phyloP scores from a whole-genome alignment of 495 filamentous ascomycete species.

The Hamigera avellanea region DNA sequence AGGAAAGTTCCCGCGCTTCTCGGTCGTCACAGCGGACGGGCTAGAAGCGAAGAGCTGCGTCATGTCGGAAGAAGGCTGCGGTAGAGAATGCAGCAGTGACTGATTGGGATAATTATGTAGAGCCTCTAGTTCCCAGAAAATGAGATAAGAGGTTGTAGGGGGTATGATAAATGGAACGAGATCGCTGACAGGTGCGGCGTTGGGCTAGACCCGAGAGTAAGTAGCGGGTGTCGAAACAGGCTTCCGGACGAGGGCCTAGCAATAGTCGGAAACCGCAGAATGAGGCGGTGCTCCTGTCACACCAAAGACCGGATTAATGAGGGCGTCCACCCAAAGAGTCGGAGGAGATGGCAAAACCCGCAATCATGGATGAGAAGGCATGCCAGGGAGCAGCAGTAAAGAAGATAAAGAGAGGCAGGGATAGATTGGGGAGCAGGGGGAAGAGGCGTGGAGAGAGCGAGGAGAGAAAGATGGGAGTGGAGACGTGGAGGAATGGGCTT shows the following conservation, averaged over 20 bases:
- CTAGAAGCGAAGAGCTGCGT: constrained; percentile 36
- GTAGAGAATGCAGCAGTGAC: too few relatives aligned
- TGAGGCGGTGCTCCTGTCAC: constrained; percentile 8
- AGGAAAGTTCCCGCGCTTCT: constrained; percentile 37
- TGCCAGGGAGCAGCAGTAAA: constrained; percentile 5
- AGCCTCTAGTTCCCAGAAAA: neutral
- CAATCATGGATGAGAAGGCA: constrained; percentile 13
- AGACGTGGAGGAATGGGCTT: too few relatives aligned
- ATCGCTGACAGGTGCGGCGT: neutral
- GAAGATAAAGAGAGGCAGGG: constrained; percentile 8
- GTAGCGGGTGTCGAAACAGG: too few relatives aligned
- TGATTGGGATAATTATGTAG: too few relatives aligned
- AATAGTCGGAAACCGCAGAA: constrained; percentile 8
- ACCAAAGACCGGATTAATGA: constrained; percentile 3
- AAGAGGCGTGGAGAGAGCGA: neutral
- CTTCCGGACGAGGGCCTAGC: neutral
- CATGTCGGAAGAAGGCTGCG: too few relatives aligned
- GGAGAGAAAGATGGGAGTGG: too few relatives aligned
- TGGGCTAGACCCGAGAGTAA: too few relatives aligned
- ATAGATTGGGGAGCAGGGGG: constrained; percentile 1
- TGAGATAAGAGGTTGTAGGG: neutral
- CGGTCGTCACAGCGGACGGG: constrained; percentile 28
- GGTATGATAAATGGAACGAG: neutral
- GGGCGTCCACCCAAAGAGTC: constrained; percentile 17
- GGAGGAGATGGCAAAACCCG: constrained; percentile 4